phyloP scores from a whole-genome alignment of 371 early-diverging fungal genomes.

The Syncephalastrum contaminatum region DNA sequence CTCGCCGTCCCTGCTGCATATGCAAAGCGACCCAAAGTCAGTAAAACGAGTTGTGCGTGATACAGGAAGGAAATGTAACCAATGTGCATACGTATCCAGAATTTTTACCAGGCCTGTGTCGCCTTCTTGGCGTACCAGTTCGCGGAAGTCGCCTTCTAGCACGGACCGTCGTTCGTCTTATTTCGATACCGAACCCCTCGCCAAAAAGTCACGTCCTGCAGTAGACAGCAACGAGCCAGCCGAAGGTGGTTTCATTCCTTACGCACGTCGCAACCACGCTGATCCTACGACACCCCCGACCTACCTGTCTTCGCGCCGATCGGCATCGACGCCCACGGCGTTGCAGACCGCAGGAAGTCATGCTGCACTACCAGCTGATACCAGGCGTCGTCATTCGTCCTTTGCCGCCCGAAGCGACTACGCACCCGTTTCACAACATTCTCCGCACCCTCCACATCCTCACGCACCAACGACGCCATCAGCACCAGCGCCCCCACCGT shows the following conservation, averaged over 20 bases:
- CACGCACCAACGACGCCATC: slow-evolving; percentile 10
- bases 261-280: slow-evolving; percentile 9
- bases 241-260: slow-evolving; percentile 5
- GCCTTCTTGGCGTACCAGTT: too few species aligned
- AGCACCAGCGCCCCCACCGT: slow-evolving; percentile 1
- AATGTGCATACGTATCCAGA: background rate
- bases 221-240: background rate
- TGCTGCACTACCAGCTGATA: slow-evolving; percentile 1
- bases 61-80: slow-evolving; percentile 2
- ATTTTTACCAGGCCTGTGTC: too few species aligned
- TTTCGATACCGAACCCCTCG: background rate
- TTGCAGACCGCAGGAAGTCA: background rate
- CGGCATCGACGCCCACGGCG: background rate
- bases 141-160: background rate
- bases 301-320: slow-evolving; percentile 1
- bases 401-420: background rate
- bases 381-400: slow-evolving; percentile 12
- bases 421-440: slow-evolving; percentile 6
- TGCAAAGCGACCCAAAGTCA: background rate
- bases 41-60: background rate
- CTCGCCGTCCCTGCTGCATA: background rate
- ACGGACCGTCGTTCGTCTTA: background rate
- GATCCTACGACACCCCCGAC: background rate
- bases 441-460: slow-evolving; percentile 5
- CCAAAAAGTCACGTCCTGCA: slow-evolving; percentile 4